Base-by-base conservation (phyloP, 352 stramenopile genomes). In the Elongisporangium anandrum region DNA sequence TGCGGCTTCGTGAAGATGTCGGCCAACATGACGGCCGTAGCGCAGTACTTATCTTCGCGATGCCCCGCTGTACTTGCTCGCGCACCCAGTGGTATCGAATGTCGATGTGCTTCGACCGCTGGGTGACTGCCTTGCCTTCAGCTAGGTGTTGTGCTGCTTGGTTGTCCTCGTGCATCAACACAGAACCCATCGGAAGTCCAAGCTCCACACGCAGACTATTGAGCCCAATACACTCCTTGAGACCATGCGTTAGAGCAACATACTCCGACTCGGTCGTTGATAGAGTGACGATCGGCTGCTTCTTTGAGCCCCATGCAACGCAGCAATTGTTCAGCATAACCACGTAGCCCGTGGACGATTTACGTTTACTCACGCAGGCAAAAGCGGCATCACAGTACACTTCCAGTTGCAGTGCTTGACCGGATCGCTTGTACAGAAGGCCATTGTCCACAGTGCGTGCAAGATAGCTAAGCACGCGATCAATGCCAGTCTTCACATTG, bases 1-100 rank as follows among this genome's bases (percentile, higher is more conserved):
- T 8, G n/a, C 17, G 23, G 57, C 53, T 69, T 69, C 15, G 63
- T 65, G 47, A 66, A 23, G 52, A 60, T 63, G 53, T 66, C 63
- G 7, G 63, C 57, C 13, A 57, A 48, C 59, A 64, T 63, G 19
- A 26, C 39, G 10, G 26, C 34, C 17, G 58, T 66, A 34, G 57
- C 52, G 10, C 55, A 61, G 47, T 68, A 71, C 54, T 71, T 22
- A 60, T 12, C 16, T 59, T 56, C 16, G 59, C 52, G 13, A 15
- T 1, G 20, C 56, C 45, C 13, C 13, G 1, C 45, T 67, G 51
- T 13, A 67, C 34, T 51, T 56, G 45, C 1, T 64, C 61, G 21
- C 56, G 34, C 7, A 67, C 38, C 21, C 26, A 50, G 38, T 64
- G 61, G 29, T 64, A 63, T 12, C 39, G 22, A 8, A 47, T 51